phyloP scores from a whole-genome alignment of 768 basidiomycete genomes.

The Lactarius pseudohatsudake region DNA sequence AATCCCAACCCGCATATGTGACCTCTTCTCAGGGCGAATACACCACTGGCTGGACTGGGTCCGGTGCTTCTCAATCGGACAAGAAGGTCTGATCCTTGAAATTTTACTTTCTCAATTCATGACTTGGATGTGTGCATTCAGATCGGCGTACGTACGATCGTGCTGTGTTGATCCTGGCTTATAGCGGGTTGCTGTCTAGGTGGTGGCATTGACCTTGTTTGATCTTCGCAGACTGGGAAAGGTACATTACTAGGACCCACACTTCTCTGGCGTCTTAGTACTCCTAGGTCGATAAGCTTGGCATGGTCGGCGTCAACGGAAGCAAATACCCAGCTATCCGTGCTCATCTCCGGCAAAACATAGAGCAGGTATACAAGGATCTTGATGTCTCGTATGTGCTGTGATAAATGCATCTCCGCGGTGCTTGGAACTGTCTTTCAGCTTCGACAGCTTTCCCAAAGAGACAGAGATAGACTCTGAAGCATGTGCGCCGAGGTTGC shows the following conservation, averaged over 20 bases:
- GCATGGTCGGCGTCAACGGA: conserved; percentile 90
- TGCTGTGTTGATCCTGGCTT: conserved; percentile 29
- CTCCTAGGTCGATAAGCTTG: conserved; percentile 61
- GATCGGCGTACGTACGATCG: conserved; percentile 60
- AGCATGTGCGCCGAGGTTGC: conserved; percentile 60
- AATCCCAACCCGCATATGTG: background rate
- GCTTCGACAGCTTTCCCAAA: conserved; percentile 80
- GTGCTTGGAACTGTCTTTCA: conserved; percentile 33
- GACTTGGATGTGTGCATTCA: conserved; percentile 33
- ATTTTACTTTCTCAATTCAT: background rate
- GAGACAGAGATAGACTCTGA: conserved; percentile 66
- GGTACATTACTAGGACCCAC: conserved; percentile 38
- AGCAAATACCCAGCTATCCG: conserved; percentile 86
- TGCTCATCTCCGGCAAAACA: conserved; percentile 77
- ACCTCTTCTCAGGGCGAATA: conserved; percentile 65
- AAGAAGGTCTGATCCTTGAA: conserved; percentile 64
- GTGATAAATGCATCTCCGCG: background rate
- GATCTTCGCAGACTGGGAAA: conserved; percentile 85
- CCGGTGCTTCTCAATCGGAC: conserved; percentile 92
- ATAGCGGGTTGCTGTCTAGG: conserved; percentile 46
- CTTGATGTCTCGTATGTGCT: conserved; percentile 74
- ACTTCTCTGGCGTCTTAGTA: conserved; percentile 22
- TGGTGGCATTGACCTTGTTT: conserved; percentile 87
- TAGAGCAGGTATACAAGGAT: conserved; percentile 79
- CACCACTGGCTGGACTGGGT: conserved; percentile 91